These are phyloP conservation scores for Phytopythium cucurbitacearum DNA, from an alignment of 352 stramenopile species.

Conservation along the genomic window DNA sequence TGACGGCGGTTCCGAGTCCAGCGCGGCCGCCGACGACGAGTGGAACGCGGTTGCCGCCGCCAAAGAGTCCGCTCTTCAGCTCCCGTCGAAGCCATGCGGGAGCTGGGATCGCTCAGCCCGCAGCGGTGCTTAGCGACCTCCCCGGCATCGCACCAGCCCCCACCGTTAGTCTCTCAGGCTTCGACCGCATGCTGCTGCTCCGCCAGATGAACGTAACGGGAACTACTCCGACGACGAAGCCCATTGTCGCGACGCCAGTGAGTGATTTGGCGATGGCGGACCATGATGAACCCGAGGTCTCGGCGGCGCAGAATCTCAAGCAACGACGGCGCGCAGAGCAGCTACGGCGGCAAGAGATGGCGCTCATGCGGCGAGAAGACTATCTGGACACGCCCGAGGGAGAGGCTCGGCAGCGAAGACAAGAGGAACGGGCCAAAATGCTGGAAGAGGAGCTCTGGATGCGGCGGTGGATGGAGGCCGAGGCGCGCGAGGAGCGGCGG, in stretches of 20 bases:
- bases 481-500: slow-evolving; percentile 21
- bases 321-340: slow-evolving; percentile 48
- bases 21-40: neutral
- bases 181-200: slow-evolving; percentile 47
- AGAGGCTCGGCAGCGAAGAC: slow-evolving; percentile 33
- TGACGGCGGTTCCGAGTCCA: slow-evolving; percentile 1
- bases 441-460: slow-evolving; percentile 52
- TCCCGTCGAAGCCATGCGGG: neutral
- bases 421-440: slow-evolving; percentile 54
- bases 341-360: slow-evolving; percentile 35
- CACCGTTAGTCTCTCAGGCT: slow-evolving; percentile 10
- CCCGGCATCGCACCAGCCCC: too few species aligned
- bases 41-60: slow-evolving; percentile 27
- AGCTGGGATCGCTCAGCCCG: neutral
- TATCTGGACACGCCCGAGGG: slow-evolving; percentile 55
- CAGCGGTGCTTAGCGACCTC: neutral
- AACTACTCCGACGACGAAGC: neutral
- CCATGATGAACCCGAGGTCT: slow-evolving; percentile 25
- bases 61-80: slow-evolving; percentile 36
- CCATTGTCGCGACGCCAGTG: neutral
- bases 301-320: slow-evolving; percentile 61
- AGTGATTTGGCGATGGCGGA: neutral
- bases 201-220: slow-evolving; percentile 46
- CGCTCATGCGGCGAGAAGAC: slow-evolving; percentile 54
- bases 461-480: slow-evolving; percentile 32